These are phyloP conservation scores for Thuidium tamariscinum DNA, from an alignment of 225 moss, liverwort and hornwort genomes.

Conservation along the genomic window DNA sequence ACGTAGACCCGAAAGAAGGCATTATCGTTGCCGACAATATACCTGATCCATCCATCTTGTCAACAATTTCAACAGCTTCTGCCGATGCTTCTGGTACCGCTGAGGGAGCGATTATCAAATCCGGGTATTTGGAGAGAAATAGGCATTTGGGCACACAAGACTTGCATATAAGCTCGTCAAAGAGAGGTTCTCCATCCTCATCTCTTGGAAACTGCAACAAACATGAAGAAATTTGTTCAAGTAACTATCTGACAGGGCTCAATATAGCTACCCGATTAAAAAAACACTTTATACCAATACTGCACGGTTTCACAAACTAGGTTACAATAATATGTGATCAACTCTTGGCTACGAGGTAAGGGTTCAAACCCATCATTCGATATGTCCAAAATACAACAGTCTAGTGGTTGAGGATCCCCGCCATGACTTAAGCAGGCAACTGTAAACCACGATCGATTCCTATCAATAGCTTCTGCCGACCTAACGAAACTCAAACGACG, in stretches of 20 bases:
- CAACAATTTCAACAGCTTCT: conserved; percentile 5
- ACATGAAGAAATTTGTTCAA: not conserved
- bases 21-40: not conserved
- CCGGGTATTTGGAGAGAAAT: conserved; percentile 53
- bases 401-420: not conserved
- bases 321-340: not conserved
- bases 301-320: not conserved
- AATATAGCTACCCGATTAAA: not conserved
- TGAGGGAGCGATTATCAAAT: conserved; percentile 28
- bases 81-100: conserved; percentile 13
- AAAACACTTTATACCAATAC: not conserved
- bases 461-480: not conserved
- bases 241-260: not conserved
- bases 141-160: conserved; percentile 40
- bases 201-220: conserved; percentile 67
- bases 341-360: not conserved
- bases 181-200: conserved; percentile 69
- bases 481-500: not conserved
- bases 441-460: not conserved
- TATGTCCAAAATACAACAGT: not conserved
- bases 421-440: not conserved
- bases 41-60: conserved; percentile 23
- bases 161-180: conserved; percentile 61
- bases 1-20: not conserved
- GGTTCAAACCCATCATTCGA: not conserved